Evolutionary conservation across 169 alveolate species (phyloP), one percentile per base, ranked within the genome.

Genomic region (Theileria orientalis): DNA sequence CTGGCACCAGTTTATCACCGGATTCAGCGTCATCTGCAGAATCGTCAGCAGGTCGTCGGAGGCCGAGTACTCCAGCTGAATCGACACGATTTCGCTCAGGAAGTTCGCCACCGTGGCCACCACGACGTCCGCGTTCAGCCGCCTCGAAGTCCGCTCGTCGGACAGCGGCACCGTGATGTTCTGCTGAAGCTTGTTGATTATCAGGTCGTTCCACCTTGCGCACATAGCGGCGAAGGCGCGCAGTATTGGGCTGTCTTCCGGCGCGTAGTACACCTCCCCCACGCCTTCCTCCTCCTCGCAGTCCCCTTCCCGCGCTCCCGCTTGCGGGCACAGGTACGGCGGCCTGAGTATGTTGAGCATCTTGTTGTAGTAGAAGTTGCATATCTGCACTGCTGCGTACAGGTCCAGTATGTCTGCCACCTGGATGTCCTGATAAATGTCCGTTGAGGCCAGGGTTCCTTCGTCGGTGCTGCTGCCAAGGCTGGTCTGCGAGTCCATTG

Each of bases 31-130:
- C 49, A 35, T 59, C 25, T 59, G 40, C 5, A 59, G 49, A 25
- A 59, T 59, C 16, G 52, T 59, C 1, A 35, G 11, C 41, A 59
- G 23, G 9, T 59, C 69, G 21, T 40, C n/a, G 1, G 69, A 59
- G 25, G 21, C 69, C 2, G 69, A 35, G 7, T 35, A 59, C n/a
- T 59, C 69, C n/a, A 59, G 69, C 7, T 59, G 69, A 59, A 59
- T 59, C 21, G 44, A 32, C 21, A 59, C 49, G 23, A 59, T 32
- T 59, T 59, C 49, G 37, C 49, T 32, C 9, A 59, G 49, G 8
- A 59, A 59, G 21, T 35, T 32, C n/a, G 69, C 44, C 0, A 59
- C 25, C 25, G 16, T 9, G 25, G 19, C 13, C 25, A 40, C 29
- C 21, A 32, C 35, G 19, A 21, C 49, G 13, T 9, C 56, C 25